Base-by-base conservation (phyloP, 2,329 filamentous ascomycete species). In the Alternaria ventricosa region DNA sequence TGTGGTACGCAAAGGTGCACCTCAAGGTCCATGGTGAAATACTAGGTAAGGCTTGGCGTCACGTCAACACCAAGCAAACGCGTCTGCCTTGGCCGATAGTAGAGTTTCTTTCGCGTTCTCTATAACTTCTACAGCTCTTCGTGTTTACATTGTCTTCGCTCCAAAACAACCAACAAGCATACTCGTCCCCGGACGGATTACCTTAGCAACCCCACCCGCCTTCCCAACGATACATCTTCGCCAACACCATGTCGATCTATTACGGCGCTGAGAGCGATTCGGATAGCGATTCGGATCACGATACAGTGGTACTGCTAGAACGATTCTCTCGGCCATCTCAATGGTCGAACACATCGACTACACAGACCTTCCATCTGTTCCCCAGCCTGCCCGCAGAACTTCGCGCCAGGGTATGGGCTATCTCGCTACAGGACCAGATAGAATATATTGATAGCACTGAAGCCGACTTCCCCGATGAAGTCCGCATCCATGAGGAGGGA, bases 111-210 rank as follows among this genome's bases (percentile, higher is more conserved):
- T 25, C 23, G 23, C 23, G 6, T 25, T 25, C 23, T 25, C 23
- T 25, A 25, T 5, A 25, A 3, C 6, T 25, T 25, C 23, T 25
- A 25, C 23, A 6, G 6, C 23, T 25, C 23, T 25, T 25, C 23
- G 23, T 4, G 5, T 28, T 5, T 8, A 15, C 15, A 18, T 1
- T 41, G 1, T 18, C 15, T 41, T 41, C 33, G 33, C 33, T 2
- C 15, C 0, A 0, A 3, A 18, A 0, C 33, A 41, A 18, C 2
- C 33, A n/a, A 41, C 33, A 4, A 41, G 33, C 3, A 7, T 6
- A 3, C 6, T 6, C 23, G 5, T 25, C 23, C 23, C 4, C 8
- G 23, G 23, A 25, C 23, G 6, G 23, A 30, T 1, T 2, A 6
- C 28, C 11, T 12, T 12, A 0, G 28, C 28, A 5, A 30, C 2